Percentiles rank a stretch among this genome's conserved stretches.
Evolutionary conservation across 2,329 filamentous ascomycete species (phyloP).

Genomic region (Chaetothyriales sp.): DNA sequence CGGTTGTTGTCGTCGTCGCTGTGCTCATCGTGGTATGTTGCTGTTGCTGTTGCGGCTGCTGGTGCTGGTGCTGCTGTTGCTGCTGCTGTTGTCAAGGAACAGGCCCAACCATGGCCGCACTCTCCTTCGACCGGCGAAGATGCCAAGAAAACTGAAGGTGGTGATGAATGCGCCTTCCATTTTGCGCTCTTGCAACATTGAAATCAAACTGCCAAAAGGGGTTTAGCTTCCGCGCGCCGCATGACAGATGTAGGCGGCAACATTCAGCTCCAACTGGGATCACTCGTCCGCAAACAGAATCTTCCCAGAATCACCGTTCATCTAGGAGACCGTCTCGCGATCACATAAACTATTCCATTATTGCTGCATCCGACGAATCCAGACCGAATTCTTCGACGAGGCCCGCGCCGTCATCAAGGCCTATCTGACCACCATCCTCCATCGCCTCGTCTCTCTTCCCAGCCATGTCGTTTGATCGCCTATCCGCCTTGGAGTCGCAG

Average conservation of each 20-base stretch:
- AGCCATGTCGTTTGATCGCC: slow-evolving; percentile 78
- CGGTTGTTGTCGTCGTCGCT: not conserved
- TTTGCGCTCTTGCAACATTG: not conserved
- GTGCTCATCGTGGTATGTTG: not conserved
- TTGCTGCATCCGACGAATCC: too few relatives aligned
- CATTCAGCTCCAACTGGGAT: not conserved
- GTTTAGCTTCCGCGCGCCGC: not conserved
- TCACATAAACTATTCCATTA: not conserved
- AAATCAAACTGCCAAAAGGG: not conserved
- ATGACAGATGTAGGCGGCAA: not conserved
- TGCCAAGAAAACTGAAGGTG: not conserved
- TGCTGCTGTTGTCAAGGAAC: not conserved
- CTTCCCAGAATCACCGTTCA: not conserved
- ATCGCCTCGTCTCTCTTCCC: too few relatives aligned
- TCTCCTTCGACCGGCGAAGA: not conserved
- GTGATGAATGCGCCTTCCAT: not conserved
- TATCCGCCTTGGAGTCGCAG: slow-evolving; percentile 70
- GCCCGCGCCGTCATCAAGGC: too few relatives aligned
- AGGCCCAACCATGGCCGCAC: not conserved
- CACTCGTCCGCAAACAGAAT: not conserved
- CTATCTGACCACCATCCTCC: too few relatives aligned
- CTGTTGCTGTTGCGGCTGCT: too few relatives aligned
- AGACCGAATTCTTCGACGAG: too few relatives aligned
- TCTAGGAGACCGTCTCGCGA: not conserved
- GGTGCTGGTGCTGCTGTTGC: too few relatives aligned